Percentiles rank a stretch among this genome's conserved stretches.
Conservation (phyloP, 2,329 filamentous ascomycete species). For the Fusarium tanahbumbuense region DNA sequence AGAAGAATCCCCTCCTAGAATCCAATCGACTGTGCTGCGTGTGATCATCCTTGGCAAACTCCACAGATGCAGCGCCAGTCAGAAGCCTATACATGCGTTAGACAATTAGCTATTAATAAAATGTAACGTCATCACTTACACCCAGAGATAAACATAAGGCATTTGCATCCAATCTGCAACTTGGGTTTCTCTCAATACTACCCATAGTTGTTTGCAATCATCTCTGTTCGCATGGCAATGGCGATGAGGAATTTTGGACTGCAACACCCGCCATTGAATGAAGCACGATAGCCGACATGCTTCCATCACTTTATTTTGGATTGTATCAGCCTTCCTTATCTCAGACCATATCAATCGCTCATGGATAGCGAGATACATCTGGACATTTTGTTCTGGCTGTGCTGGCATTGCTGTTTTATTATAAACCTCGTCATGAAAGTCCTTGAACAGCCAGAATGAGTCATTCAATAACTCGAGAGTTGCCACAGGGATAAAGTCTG, state of each 20-base stretch:
- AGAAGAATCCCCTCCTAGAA: not conserved
- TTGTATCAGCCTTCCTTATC: not conserved
- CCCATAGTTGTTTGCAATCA: not conserved
- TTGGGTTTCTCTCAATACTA: not conserved
- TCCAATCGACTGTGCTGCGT: not conserved
- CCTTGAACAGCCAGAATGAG: not conserved
- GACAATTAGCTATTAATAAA: not conserved
- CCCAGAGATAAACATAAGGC: slow-evolving; percentile 2
- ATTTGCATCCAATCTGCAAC: slow-evolving; percentile 1
- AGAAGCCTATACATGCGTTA: not conserved
- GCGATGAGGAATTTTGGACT: not conserved
- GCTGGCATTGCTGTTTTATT: not conserved
- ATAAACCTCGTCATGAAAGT: not conserved
- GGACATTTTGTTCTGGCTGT: not conserved
- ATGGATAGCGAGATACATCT: not conserved
- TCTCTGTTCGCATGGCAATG: not conserved
- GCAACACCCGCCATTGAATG: not conserved
- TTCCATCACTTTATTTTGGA: not conserved
- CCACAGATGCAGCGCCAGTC: not conserved
- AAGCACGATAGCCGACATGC: not conserved
- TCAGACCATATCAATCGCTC: not conserved
- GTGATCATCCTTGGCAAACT: not conserved
- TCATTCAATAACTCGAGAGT: not conserved
- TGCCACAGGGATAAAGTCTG: not conserved
- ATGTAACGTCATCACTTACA: not conserved